Evolutionary conservation across 495 filamentous ascomycete genomes (phyloP).

Genomic region (Letharia columbiana): DNA sequence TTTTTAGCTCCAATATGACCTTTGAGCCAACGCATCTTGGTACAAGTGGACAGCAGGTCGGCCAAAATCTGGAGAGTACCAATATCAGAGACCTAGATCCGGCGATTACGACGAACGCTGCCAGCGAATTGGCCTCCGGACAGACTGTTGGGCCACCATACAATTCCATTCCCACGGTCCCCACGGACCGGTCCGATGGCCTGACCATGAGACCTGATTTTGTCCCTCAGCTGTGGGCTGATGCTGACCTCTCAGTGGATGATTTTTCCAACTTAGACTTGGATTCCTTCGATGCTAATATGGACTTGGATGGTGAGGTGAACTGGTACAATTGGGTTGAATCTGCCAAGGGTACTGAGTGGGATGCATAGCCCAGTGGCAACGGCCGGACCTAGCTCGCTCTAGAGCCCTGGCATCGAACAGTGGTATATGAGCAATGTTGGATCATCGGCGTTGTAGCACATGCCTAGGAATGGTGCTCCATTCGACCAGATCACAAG

Average conservation of each 20-base stretch:
- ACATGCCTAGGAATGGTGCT: not conserved
- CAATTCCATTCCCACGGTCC: not conserved
- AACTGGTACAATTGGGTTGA: constrained; percentile 11
- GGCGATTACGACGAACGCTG: not conserved
- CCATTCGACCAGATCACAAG: not conserved
- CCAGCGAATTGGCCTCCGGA: not conserved
- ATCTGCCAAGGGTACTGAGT: constrained; percentile 4
- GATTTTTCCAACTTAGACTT: not conserved
- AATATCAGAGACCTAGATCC: constrained; percentile 1
- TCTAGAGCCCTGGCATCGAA: not conserved
- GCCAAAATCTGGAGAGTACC: constrained; percentile 2
- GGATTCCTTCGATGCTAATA: constrained; percentile 7
- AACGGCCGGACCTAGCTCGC: constrained; percentile 1
- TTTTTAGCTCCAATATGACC: not conserved
- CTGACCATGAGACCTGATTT: not conserved
- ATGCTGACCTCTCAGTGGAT: not conserved
- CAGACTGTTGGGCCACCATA: constrained; percentile 4
- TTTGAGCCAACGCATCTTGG: not conserved
- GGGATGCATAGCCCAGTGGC: not conserved
- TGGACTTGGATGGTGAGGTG: constrained; percentile 10
- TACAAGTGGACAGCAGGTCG: constrained; percentile 1
- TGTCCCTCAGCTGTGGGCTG: constrained; percentile 4
- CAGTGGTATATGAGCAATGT: constrained; percentile 2
- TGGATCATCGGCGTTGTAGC: not conserved
- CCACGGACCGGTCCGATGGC: constrained; percentile 3